Conservation (phyloP, 345 rosid species). For the Schrenkiella parvula region DNA sequence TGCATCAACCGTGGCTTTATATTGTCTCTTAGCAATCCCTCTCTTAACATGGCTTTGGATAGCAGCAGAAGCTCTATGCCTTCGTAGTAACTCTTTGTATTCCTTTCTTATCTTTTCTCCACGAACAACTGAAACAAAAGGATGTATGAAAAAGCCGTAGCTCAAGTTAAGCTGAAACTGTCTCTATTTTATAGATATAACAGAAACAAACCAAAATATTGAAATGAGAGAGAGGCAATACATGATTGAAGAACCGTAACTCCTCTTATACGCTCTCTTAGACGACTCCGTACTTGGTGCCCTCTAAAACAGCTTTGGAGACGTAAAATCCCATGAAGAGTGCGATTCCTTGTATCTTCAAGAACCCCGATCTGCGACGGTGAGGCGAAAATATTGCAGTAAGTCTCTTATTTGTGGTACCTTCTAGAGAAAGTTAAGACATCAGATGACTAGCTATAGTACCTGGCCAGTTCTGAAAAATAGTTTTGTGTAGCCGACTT, state of each 20-base stretch:
- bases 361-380: conserved; percentile 55
- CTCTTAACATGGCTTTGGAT: conserved; percentile 70
- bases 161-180: background rate
- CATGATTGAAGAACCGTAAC: conserved; percentile 65
- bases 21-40: conserved; percentile 36
- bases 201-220: background rate
- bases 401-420: background rate
- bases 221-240: conserved; percentile 28
- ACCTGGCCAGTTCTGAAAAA: conserved; percentile 89
- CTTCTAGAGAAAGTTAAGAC: background rate
- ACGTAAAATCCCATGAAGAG: conserved; percentile 56
- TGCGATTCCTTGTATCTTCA: conserved; percentile 69
- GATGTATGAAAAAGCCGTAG: conserved; percentile 1
- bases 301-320: conserved; percentile 77
- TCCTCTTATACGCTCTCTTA: conserved; percentile 49
- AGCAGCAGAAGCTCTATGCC: conserved; percentile 72
- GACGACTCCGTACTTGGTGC: conserved; percentile 45
- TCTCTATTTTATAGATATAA: background rate
- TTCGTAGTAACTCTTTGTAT: conserved; percentile 47
- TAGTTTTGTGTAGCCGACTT: conserved; percentile 87
- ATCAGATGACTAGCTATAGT: conserved; percentile 11
- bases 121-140: conserved; percentile 55
- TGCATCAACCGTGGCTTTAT: conserved; percentile 46
- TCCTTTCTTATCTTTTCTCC: conserved; percentile 72
- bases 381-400: background rate